Percentiles rank a stretch among this genome's conserved stretches.
These are phyloP conservation scores for Rhododendron ferrugineum DNA, from an alignment of 148 eudicot genomes.

Conservation along the genomic window DNA sequence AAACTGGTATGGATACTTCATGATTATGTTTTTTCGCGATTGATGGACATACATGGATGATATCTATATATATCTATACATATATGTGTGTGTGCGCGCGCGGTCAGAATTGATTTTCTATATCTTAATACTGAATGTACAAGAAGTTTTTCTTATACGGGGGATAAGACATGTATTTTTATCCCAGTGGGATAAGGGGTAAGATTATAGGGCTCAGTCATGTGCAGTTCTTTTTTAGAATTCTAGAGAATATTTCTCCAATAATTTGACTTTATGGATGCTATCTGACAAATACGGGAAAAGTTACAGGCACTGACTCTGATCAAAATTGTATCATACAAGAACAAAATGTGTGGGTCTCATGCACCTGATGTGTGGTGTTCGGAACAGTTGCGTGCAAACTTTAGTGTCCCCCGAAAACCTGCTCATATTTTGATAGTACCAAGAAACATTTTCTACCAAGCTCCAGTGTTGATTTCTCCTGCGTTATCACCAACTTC, in stretches of 20 bases:
- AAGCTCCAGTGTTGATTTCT: neutral
- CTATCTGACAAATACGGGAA: neutral
- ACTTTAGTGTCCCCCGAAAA: neutral
- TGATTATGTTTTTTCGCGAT: constrained; percentile 1
- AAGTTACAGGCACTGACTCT: neutral
- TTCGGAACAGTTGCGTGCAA: neutral
- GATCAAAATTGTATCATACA: neutral
- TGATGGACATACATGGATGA: neutral
- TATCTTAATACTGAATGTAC: neutral
- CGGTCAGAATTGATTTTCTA: no score
- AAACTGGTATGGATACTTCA: constrained; percentile 50
- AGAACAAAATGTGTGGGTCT: neutral
- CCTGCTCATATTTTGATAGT: neutral
- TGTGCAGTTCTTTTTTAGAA: neutral
- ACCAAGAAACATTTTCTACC: neutral
- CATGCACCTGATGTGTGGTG: neutral
- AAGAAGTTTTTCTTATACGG: neutral
- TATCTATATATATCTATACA: no score
- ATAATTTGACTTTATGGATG: neutral
- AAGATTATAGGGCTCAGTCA: neutral
- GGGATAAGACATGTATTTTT: neutral
- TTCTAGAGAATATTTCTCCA: neutral
- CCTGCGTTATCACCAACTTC: neutral
- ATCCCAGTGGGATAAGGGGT: neutral
- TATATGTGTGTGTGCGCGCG: no score